Evolutionary conservation across 495 filamentous ascomycete species (phyloP).

Genomic region (Letharia lupina): DNA sequence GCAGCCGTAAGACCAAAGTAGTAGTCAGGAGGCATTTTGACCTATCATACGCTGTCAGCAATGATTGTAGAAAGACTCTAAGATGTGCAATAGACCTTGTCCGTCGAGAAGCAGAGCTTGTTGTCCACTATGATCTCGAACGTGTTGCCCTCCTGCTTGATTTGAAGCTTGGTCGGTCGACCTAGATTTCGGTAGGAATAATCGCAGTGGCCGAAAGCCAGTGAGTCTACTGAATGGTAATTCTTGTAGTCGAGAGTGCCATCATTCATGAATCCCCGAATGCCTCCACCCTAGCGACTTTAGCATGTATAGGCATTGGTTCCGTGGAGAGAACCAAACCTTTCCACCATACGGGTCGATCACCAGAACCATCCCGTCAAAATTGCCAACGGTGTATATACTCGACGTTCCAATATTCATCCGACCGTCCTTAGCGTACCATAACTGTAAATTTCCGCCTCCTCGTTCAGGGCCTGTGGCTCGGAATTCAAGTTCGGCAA

Average conservation of each 20-base stretch:
- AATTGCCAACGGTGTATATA: slow-evolving; percentile 72
- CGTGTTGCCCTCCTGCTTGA: slow-evolving; percentile 54
- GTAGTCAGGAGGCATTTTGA: slow-evolving; percentile 71
- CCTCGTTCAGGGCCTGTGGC: slow-evolving; percentile 77
- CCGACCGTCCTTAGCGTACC: slow-evolving; percentile 72
- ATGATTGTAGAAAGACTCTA: not conserved
- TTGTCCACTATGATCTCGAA: slow-evolving; percentile 79
- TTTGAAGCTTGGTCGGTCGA: slow-evolving; percentile 63
- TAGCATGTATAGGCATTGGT: slow-evolving; percentile 9
- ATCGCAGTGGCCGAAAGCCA: slow-evolving; percentile 90
- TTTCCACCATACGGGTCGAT: slow-evolving; percentile 81
- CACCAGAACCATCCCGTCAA: slow-evolving; percentile 80
- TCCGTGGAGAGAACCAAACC: slow-evolving; percentile 27
- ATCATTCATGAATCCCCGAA: slow-evolving; percentile 92
- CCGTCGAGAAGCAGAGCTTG: slow-evolving; percentile 72
- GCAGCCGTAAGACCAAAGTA: slow-evolving; percentile 81
- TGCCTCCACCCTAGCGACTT: slow-evolving; percentile 53
- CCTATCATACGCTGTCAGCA: slow-evolving; percentile 30
- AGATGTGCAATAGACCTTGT: slow-evolving; percentile 45
- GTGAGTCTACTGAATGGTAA: slow-evolving; percentile 68
- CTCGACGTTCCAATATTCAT: slow-evolving; percentile 56
- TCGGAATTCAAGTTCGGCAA: slow-evolving; percentile 76
- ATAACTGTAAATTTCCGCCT: slow-evolving; percentile 85
- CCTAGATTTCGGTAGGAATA: slow-evolving; percentile 89
- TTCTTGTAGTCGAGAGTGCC: slow-evolving; percentile 71